Conservation (phyloP, 1,139 yeast genomes). For the Kurtzmaniella natalensis region DNA sequence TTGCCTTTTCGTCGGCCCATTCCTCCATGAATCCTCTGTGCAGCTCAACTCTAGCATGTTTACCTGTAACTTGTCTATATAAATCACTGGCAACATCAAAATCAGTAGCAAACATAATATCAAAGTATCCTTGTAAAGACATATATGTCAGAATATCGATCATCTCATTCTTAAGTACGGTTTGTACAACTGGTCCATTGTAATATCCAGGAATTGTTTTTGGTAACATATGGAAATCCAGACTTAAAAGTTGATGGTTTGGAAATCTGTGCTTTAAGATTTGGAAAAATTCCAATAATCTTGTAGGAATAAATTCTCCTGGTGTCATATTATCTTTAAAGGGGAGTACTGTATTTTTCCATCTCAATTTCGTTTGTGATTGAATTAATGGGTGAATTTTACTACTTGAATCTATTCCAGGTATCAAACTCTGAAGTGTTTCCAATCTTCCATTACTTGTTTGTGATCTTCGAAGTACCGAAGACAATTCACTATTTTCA, state of each 20-base stretch:
- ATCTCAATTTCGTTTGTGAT: constrained; percentile 25
- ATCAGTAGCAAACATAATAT: constrained; percentile 84
- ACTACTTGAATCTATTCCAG: constrained; percentile 27
- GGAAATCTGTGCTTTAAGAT: constrained; percentile 67
- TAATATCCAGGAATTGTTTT: constrained; percentile 59
- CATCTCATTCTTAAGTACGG: constrained; percentile 64
- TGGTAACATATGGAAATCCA: constrained; percentile 69
- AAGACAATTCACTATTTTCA: constrained; percentile 38
- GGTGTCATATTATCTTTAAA: constrained; percentile 65
- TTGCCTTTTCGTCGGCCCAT: constrained; percentile 70
- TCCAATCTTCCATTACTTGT: constrained; percentile 19
- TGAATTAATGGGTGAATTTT: constrained; percentile 39
- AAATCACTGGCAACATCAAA: constrained; percentile 59
- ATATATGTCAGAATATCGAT: constrained; percentile 69
- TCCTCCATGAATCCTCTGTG: constrained; percentile 63
- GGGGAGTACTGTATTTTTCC: constrained; percentile 43
- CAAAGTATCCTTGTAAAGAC: constrained; percentile 82
- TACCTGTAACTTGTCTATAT: constrained; percentile 64
- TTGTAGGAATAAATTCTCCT: constrained; percentile 80
- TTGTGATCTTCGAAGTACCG: constrained; percentile 20
- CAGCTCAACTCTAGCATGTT: constrained; percentile 47
- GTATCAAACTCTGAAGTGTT: constrained; percentile 26
- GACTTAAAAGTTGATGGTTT: constrained; percentile 63
- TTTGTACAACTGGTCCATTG: constrained; percentile 81
- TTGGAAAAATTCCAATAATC: constrained; percentile 63